These are phyloP conservation scores for Alnus glutinosa DNA, from an alignment of 306 rosid species.

Conservation along the genomic window DNA sequence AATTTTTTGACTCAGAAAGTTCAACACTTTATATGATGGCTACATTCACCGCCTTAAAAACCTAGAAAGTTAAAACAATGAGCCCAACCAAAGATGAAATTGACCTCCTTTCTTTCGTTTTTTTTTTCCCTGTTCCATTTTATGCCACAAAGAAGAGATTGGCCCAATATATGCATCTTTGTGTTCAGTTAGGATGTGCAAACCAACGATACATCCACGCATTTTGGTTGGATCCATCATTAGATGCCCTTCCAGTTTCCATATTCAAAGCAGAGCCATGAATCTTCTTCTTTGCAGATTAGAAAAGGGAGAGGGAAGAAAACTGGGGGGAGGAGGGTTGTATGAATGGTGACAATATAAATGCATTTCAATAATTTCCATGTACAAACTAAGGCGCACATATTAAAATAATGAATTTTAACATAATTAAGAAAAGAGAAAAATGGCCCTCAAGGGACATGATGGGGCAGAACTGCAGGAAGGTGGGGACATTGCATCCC, in stretches of 20 bases:
- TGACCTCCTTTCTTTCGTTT: not conserved
- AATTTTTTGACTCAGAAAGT: not conserved
- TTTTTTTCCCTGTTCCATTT: not conserved
- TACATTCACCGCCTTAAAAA: not conserved
- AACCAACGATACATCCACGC: not conserved
- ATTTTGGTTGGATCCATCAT: not conserved
- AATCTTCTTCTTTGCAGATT: not conserved
- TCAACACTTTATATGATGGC: not conserved
- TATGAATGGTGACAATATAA: not conserved
- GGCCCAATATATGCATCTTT: not conserved
- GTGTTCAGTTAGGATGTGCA: not conserved
- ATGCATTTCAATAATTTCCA: not conserved
- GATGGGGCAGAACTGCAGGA: not conserved
- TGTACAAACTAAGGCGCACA: not conserved
- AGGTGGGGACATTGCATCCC: not conserved
- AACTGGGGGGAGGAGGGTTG: not conserved
- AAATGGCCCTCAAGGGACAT: not conserved
- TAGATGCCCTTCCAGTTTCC: not conserved
- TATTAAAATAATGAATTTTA: not conserved
- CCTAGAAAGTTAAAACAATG: not conserved
- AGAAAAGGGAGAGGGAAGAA: not conserved
- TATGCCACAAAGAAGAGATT: not conserved
- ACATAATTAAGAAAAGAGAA: not conserved
- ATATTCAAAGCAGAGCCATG: not conserved
- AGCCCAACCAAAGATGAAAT: not conserved